Conservation (phyloP, 78 protist species). For the Guillardia theta region DNA sequence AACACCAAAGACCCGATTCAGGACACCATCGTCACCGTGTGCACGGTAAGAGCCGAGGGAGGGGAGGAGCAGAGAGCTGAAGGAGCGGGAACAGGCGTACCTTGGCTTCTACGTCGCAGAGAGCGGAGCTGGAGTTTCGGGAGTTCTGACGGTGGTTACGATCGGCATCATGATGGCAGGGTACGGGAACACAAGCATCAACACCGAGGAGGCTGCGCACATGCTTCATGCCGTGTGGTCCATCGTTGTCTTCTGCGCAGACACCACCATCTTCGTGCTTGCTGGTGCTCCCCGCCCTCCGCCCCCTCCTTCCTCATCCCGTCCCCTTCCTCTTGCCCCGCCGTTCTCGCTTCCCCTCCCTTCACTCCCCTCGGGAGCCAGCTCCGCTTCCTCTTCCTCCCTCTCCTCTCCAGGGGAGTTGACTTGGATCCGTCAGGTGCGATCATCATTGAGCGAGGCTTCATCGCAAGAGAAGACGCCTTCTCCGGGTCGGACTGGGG, state of each 20-base stretch:
- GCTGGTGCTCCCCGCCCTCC: constrained; percentile 1
- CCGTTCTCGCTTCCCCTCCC: no score
- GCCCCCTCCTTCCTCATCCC: neutral
- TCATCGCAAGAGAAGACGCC: neutral
- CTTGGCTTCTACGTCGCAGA: constrained; percentile 45
- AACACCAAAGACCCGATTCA: neutral
- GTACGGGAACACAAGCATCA: neutral
- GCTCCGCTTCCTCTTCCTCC: no score
- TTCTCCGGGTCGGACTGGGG: neutral
- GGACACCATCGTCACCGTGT: constrained; percentile 18
- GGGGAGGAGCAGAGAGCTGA: neutral
- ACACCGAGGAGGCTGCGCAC: neutral
- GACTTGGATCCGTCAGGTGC: neutral
- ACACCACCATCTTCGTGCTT: constrained; percentile 54
- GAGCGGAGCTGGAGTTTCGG: neutral
- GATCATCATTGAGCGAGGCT: neutral
- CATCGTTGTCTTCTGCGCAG: neutral
- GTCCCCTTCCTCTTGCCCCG: no score
- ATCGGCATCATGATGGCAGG: neutral
- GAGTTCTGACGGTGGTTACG: constrained; percentile 31
- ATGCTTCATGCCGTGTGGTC: constrained; percentile 37
- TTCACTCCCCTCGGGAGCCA: no score
- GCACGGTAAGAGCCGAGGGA: neutral
- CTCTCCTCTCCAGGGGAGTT: no score
- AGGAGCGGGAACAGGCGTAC: no score